A percentile compares a stretch with the other conserved stretches of the same genome.
phyloP scores from a whole-genome alignment of 768 basidiomycete genomes.

The Hygrophorus pudorinus region DNA sequence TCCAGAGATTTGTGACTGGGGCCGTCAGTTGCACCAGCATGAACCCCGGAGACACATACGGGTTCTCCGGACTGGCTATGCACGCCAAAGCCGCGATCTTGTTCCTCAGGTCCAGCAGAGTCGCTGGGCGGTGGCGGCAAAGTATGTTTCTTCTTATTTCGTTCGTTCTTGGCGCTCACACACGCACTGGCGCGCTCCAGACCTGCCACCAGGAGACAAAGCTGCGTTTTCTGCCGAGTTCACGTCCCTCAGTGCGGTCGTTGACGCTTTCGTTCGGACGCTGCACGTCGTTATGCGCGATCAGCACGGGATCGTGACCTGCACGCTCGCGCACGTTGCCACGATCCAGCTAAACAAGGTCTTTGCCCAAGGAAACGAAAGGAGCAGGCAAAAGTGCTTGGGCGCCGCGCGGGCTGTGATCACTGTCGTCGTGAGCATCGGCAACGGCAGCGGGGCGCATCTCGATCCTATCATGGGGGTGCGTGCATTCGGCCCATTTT shows the following conservation, averaged over 20 bases:
- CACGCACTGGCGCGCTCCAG: constrained; percentile 16
- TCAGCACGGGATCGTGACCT: constrained; percentile 8
- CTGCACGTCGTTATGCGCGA: not conserved
- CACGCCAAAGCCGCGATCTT: constrained; percentile 24
- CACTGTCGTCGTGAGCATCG: not conserved
- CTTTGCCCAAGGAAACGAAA: constrained; percentile 1
- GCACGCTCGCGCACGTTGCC: constrained; percentile 5
- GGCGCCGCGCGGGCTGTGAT: constrained; percentile 2
- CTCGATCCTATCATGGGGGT: not conserved
- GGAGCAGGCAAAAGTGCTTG: constrained; percentile 4
- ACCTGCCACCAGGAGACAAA: constrained; percentile 30
- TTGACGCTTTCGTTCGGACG: constrained; percentile 24
- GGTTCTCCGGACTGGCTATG: constrained; percentile 20
- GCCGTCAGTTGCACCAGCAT: not conserved
- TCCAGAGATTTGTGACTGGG: constrained; percentile 1
- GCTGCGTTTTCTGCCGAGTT: constrained; percentile 34
- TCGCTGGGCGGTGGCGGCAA: constrained; percentile 9
- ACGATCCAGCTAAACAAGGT: constrained; percentile 8
- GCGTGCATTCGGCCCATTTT: not conserved
- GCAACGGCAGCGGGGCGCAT: not conserved
- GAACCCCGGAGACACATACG: constrained; percentile 16
- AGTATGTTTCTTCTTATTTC: constrained; percentile 4
- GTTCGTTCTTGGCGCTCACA: not conserved
- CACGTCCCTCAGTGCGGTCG: constrained; percentile 33
- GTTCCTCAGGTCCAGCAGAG: constrained; percentile 20